phyloP scores from a whole-genome alignment of 345 rosid species.

The Syzygium jambos region DNA sequence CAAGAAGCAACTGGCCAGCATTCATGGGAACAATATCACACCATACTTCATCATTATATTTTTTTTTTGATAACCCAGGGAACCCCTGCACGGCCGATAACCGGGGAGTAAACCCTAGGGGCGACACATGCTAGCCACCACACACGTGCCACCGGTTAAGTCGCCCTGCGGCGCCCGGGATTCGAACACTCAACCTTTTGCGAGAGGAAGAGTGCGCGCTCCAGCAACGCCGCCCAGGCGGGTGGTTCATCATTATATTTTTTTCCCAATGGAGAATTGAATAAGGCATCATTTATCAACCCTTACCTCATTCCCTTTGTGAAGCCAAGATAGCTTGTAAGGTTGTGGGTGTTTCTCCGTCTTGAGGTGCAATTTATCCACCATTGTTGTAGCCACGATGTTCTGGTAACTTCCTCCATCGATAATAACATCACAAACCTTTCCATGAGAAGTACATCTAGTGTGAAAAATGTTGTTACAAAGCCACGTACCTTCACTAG shows the following conservation, averaged over 20 bases:
- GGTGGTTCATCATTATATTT: background rate
- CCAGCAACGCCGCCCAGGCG: too few relatives aligned
- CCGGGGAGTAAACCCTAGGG: too few relatives aligned
- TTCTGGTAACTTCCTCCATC: background rate
- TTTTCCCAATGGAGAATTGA: background rate
- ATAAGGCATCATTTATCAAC: background rate
- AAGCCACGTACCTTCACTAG: background rate
- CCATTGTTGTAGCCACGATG: background rate
- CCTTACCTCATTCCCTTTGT: background rate
- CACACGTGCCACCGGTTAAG: too few relatives aligned
- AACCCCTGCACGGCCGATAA: too few relatives aligned
- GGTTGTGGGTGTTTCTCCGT: fast-evolving
- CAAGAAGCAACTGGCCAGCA: background rate
- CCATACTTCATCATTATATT: background rate
- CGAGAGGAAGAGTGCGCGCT: too few relatives aligned
- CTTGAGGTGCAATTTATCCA: background rate
- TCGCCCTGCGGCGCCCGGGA: too few relatives aligned
- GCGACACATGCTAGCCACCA: too few relatives aligned
- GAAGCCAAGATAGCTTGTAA: background rate
- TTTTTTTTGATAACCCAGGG: too few relatives aligned
- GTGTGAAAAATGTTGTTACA: background rate
- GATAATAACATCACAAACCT: background rate
- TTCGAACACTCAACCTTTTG: too few relatives aligned
- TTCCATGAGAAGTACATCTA: background rate
- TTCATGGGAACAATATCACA: background rate